phyloP scores from a whole-genome alignment of 495 filamentous ascomycete genomes.

The Hyaloscypha bicolor region DNA sequence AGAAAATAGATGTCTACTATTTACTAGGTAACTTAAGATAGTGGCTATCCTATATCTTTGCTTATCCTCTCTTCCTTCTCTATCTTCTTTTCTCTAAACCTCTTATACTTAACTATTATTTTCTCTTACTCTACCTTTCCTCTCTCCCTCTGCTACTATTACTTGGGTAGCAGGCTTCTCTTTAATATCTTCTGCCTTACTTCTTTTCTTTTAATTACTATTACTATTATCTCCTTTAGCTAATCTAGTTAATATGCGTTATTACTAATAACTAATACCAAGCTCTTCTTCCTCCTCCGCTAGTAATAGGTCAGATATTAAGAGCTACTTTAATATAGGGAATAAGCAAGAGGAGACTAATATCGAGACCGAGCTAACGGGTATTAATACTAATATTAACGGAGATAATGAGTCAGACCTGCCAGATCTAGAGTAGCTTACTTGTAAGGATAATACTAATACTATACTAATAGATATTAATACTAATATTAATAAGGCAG shows the following conservation, averaged over 20 bases:
- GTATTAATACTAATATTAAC: too few species aligned
- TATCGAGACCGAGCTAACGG: slow-evolving; percentile 17
- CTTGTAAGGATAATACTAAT: slow-evolving; percentile 31
- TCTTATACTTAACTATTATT: slow-evolving; percentile 20
- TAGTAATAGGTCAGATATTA: slow-evolving; percentile 22
- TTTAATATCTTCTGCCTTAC: slow-evolving; percentile 15
- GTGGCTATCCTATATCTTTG: slow-evolving; percentile 1
- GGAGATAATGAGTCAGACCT: slow-evolving; percentile 22
- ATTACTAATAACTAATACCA: slow-evolving; percentile 20
- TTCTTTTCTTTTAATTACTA: slow-evolving; percentile 19
- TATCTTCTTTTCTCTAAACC: slow-evolving; percentile 22
- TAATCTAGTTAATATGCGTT: slow-evolving; percentile 22
- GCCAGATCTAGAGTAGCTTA: slow-evolving; percentile 20
- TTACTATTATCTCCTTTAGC: slow-evolving; percentile 7
- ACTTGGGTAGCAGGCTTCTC: slow-evolving; percentile 22
- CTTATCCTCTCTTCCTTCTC: slow-evolving; percentile 14
- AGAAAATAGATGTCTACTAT: slow-evolving; percentile 18
- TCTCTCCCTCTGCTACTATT: slow-evolving; percentile 15
- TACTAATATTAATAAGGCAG: slow-evolving; percentile 19
- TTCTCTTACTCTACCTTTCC: slow-evolving; percentile 15
- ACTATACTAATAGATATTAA: slow-evolving; percentile 11
- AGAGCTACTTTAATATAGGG: slow-evolving; percentile 25
- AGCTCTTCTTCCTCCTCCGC: slow-evolving; percentile 17
- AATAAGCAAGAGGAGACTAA: slow-evolving; percentile 21
- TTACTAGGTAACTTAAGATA: slow-evolving; percentile 12